Base-by-base conservation (phyloP, 345 rosid species). In the Psidium guajava region DNA sequence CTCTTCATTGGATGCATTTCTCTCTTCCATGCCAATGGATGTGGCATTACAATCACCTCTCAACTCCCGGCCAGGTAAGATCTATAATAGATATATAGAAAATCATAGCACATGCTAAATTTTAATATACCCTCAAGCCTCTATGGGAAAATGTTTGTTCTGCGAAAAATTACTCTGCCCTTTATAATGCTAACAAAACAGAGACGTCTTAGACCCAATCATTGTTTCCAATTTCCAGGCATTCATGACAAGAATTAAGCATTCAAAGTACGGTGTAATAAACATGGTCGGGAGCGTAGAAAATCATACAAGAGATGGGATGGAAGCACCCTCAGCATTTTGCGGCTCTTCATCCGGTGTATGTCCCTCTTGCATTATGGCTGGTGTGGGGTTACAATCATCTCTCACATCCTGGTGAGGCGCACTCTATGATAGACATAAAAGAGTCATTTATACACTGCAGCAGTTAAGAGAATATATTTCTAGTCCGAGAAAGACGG, bases 21-120 rank as follows among this genome's bases (percentile, higher is more conserved):
- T 87, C 85, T 81, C 86, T 84, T 85, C 89, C 28, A 59, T 84
- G 87, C 61, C 88, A 87, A 91, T 85, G 80, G 89, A 87, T 84
- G 89, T 44, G n/a, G 84, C 74, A 52, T 53, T 53, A 36, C n/a
- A 54, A 13, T 36, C 42, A 53, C 32, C 47, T 69, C 77, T 69
- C 47, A 69, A 69, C 47, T 69, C 77, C 24, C 5, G 7, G 7
- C 47, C 47, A 69, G 77, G 47, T 32, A 69, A 69, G 77, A 24
- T 18, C 25, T 18, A 21, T 69, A 8, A 18, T 18, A 69, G 59
- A 55, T 25, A 55, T 54, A 54, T 40, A 18, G 47, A 32, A 36
- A 69, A 36, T 32, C 77, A 69, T 40, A 69, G 77, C 77, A 8
- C 18, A 69, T 16, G 42, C 8, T 69, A 32, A 69, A 69, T 36